Base-by-base conservation (phyloP, 495 filamentous ascomycete genomes). In the Evernia prunastri region DNA sequence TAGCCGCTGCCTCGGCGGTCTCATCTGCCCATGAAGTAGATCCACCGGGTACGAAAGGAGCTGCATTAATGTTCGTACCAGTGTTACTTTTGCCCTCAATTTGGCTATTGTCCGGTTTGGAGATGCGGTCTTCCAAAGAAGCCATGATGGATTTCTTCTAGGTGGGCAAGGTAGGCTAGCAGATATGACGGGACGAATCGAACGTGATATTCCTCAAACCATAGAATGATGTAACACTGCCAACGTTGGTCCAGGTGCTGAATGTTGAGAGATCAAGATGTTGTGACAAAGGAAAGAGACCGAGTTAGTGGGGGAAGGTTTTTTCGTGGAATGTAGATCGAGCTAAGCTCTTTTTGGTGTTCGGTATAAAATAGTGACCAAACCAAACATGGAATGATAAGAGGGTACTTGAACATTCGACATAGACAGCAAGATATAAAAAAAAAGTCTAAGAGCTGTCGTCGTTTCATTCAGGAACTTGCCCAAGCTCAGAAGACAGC, bases 41-140 rank as follows among this genome's bases (percentile, higher is more conserved):
- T 33, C 36, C 39, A 18, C 39, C 61, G 57, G 37, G n/a, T 33
- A 42, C 53, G 51, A 42, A 57, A 13, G 39, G 23, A 31, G 53
- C 25, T 45, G 37, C 35, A 42, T 56, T 23, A 43, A 17, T 9
- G n/a, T 60, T 62, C 29, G 37, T 43, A 53, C 43, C 36, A 64
- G 27, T 67, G n/a, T 20, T 67, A 66, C 39, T 63, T 13, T 64
- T 62, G 20, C 25, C 56, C 42, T 35, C 56, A 63, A 57, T 45
- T 17, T 72, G 64, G 17, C 53, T 64, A 29, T 73, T 70, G 25
- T 77, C 75, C 27, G 80, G 76, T 60, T 79, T 76, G 65, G 82
- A 80, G 72, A 88, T 82, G 66, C 86, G 86, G 70, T 85, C 85
- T 33, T 81, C 87, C 59, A 88, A 78, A 63, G 87, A 82, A 58